A percentile compares a stretch with the other conserved stretches of the same genome.
These are phyloP conservation scores for Colletotrichum sp. DNA, from an alignment of 2,329 filamentous ascomycete species.

Conservation along the genomic window DNA sequence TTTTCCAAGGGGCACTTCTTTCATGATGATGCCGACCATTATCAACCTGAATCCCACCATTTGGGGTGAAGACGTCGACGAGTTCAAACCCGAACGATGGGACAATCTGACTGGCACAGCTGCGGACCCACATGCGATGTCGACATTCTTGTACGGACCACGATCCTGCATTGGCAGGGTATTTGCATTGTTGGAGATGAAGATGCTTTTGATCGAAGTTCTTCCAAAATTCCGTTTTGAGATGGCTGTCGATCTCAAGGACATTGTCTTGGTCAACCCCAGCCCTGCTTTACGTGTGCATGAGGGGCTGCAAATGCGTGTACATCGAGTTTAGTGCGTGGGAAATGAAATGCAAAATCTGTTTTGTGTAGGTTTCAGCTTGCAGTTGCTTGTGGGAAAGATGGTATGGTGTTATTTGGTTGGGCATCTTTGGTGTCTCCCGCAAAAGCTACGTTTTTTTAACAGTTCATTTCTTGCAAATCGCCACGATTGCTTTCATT, in stretches of 20 bases:
- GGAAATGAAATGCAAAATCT: too few relatives aligned
- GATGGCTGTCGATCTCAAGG: constrained; percentile 23
- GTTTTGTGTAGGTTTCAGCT: too few relatives aligned
- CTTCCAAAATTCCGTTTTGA: constrained; percentile 35
- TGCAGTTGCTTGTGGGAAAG: too few relatives aligned
- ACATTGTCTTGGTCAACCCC: constrained; percentile 22
- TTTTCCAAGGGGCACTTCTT: constrained; percentile 39
- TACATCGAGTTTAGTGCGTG: too few relatives aligned
- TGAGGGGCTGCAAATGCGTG: too few relatives aligned
- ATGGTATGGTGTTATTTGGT: too few relatives aligned
- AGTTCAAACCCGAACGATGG: constrained; percentile 44
- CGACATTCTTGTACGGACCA: constrained; percentile 41
- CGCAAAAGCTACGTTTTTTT: too few relatives aligned
- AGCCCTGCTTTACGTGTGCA: not conserved
- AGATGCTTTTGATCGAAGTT: constrained; percentile 37
- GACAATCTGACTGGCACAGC: constrained; percentile 27
- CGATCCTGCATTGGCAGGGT: constrained; percentile 42
- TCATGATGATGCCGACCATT: constrained; percentile 40
- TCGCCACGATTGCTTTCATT: constrained; percentile 12
- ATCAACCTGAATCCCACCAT: constrained; percentile 38
- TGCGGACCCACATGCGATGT: constrained; percentile 34
- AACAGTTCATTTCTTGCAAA: not conserved
- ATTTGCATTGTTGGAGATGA: constrained; percentile 42
- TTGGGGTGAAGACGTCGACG: constrained; percentile 41
- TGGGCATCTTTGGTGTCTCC: too few relatives aligned